Percentiles rank a stretch among this genome's conserved stretches.
Conservation (phyloP, 371 early-diverging fungal species). For the Catenaria anguillulae region DNA sequence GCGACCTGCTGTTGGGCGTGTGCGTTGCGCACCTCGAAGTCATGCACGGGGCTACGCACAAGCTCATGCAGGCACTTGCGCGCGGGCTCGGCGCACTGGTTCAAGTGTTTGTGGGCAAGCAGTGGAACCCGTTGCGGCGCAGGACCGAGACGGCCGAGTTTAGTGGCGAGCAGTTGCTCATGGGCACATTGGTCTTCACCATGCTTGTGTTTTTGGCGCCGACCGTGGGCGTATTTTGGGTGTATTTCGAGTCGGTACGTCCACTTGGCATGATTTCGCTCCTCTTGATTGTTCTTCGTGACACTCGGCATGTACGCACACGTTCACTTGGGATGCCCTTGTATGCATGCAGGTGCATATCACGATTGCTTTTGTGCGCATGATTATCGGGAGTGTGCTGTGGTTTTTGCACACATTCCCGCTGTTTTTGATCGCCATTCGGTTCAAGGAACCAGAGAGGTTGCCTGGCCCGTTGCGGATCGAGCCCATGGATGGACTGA, state of each 20-base stretch:
- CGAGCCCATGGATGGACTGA: no score
- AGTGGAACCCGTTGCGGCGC: slow-evolving; percentile 70
- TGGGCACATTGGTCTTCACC: slow-evolving; percentile 90
- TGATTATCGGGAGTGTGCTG: no score
- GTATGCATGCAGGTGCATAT: no score
- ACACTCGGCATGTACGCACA: no score
- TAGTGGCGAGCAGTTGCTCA: slow-evolving; percentile 78
- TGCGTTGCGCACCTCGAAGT: slow-evolving; percentile 78
- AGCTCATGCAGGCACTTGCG: slow-evolving; percentile 84
- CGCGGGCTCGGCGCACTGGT: slow-evolving; percentile 66
- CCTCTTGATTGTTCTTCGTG: no score
- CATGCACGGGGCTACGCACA: slow-evolving; percentile 82
- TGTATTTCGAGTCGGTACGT: slow-evolving; percentile 66
- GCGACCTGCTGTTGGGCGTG: slow-evolving; percentile 55
- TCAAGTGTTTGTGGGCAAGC: slow-evolving; percentile 77
- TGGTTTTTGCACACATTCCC: no score
- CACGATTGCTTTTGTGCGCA: no score
- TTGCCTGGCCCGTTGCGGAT: no score
- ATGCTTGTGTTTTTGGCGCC: slow-evolving; percentile 85
- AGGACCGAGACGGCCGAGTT: slow-evolving; percentile 91
- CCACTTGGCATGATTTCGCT: no score
- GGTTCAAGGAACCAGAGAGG: no score
- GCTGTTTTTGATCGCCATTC: no score
- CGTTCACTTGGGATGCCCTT: no score
- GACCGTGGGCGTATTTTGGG: slow-evolving; percentile 82